Base-by-base conservation (phyloP, 73 alveolate genomes). In the Symbiodinium natans region DNA sequence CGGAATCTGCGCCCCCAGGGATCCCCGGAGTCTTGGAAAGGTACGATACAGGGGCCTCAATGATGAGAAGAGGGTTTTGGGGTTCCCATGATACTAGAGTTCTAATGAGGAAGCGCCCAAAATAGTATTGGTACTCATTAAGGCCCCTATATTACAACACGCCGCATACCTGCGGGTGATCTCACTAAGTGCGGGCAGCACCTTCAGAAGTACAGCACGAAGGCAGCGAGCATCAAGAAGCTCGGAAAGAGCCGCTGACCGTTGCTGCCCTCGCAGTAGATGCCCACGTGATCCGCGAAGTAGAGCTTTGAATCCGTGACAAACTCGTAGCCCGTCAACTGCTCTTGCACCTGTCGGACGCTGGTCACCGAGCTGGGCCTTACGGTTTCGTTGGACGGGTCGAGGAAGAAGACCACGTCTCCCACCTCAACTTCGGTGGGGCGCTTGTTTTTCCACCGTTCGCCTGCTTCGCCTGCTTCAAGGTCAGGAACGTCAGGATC, bases 1-100 rank as follows among this genome's bases (percentile, higher is more conserved):
- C 59, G 68, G 68, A 52, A 52, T 52, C 68, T 52, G 68, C 68
- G 68, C 68, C 68, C 63, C 68, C 68, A 52, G n/a, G 68, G 68
- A 52, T 7, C 68, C 0, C n/a, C 68, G 5, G 68, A 6, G 68
- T 3, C 68, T 52, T 52, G 68, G 68, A 52, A 52, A 52, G 68
- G 68, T 52, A 52, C 68, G 21, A 0, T 52, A 52, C 68, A 52
- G n/a, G n/a, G n/a, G n/a, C n/a, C n/a, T n/a, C n/a, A n/a, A n/a
- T n/a, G n/a, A n/a, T n/a, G n/a, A n/a, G n/a, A n/a, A n/a, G n/a
- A n/a, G n/a, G n/a, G n/a, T n/a, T n/a, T n/a, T n/a, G n/a, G n/a
- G n/a, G n/a, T n/a, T n/a, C n/a, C n/a, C n/a, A n/a, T n/a, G n/a
- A n/a, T n/a, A n/a, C n/a, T n/a, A n/a, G n/a, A n/a, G n/a, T n/a